Percentiles rank a stretch among this genome's conserved stretches.
These are phyloP conservation scores for Myriosclerotinia curreyana DNA, from an alignment of 2,329 filamentous ascomycete genomes.

Conservation along the genomic window DNA sequence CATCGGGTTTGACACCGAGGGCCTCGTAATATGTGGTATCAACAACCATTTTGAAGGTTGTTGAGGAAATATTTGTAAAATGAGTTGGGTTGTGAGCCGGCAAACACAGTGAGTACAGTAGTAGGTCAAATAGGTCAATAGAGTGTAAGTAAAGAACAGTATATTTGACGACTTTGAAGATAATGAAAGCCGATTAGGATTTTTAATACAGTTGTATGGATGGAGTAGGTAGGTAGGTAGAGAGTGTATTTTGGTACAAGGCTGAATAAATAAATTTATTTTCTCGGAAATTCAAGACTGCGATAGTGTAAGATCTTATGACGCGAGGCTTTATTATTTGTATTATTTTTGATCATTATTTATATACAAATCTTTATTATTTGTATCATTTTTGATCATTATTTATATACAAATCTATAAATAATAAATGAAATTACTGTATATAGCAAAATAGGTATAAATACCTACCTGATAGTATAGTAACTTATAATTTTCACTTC, in stretches of 20 bases:
- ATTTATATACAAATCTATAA: too few species aligned
- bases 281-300: slow-evolving; percentile 10
- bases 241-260: neutral
- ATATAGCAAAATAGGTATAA: too few species aligned
- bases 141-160: neutral
- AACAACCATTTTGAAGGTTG: slow-evolving; percentile 34
- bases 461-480: too few species aligned
- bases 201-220: too few species aligned
- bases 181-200: neutral
- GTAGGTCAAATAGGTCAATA: neutral
- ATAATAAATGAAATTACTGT: too few species aligned
- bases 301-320: slow-evolving; percentile 19
- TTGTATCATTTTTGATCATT: too few species aligned
- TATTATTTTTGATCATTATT: too few species aligned
- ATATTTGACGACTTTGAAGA: neutral
- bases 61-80: neutral
- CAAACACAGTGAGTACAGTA: neutral
- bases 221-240: too few species aligned
- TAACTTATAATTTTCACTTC: too few species aligned
- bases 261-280: slow-evolving; percentile 18
- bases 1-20: slow-evolving; percentile 78
- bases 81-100: slow-evolving; percentile 1
- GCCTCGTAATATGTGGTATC: slow-evolving; percentile 55
- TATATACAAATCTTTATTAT: too few species aligned
- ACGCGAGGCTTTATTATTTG: slow-evolving; percentile 24